Evolutionary conservation across 257 asterid genomes (phyloP).

Genomic region (Petunia secreta): DNA sequence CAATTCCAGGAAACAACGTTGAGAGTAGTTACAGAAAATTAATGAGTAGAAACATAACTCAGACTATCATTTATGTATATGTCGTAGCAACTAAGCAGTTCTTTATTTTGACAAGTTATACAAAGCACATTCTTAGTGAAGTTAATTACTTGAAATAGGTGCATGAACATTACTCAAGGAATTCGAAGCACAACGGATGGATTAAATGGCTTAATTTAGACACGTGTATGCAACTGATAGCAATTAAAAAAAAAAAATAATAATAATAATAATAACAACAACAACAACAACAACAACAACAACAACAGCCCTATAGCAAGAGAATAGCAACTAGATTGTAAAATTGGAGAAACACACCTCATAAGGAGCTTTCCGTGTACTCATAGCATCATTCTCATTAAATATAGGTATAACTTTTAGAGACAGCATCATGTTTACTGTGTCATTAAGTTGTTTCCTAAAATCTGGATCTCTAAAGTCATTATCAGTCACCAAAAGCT

Average conservation of each 20-base stretch:
- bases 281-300: too few relatives aligned
- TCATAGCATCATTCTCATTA: slow-evolving; percentile 83
- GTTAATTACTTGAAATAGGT: neutral
- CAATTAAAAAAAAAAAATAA: too few relatives aligned
- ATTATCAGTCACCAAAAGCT: slow-evolving; percentile 80
- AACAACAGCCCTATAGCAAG: neutral
- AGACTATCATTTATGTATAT: neutral
- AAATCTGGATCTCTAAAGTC: slow-evolving; percentile 71
- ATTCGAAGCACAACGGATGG: neutral
- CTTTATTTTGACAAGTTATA: neutral
- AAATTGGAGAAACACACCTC: slow-evolving; percentile 52
- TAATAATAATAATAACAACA: too few relatives aligned
- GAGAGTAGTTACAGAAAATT: neutral
- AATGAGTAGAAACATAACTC: neutral
- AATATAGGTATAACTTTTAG: slow-evolving; percentile 76
- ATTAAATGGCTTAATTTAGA: slow-evolving; percentile 17
- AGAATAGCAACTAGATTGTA: neutral
- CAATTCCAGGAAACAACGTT: slow-evolving; percentile 13
- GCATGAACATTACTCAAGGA: slow-evolving; percentile 1
- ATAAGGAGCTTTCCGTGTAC: slow-evolving; percentile 80
- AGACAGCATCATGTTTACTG: slow-evolving; percentile 59
- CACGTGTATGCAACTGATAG: neutral
- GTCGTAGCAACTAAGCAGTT: neutral
- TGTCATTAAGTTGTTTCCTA: slow-evolving; percentile 65
- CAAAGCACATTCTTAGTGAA: neutral